phyloP scores from a whole-genome alignment of 2,329 filamentous ascomycete species.

The Fusarium sp. region DNA sequence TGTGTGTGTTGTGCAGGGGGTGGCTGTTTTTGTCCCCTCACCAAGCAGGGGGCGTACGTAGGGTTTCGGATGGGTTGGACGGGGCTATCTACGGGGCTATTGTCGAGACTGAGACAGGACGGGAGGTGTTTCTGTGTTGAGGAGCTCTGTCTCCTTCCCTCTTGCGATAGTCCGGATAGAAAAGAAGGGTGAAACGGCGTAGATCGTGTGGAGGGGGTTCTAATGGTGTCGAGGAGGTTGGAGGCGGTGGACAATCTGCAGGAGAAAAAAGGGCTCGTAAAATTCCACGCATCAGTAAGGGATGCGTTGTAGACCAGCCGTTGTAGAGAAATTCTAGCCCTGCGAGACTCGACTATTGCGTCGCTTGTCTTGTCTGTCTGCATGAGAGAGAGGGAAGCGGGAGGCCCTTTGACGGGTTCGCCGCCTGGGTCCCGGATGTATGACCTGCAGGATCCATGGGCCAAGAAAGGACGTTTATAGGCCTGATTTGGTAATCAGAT shows the following conservation, averaged over 20 bases:
- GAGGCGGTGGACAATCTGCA: conserved; percentile 7
- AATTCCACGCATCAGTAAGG: conserved; percentile 26
- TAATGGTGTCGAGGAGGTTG: conserved; percentile 7
- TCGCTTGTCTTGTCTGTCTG: not conserved
- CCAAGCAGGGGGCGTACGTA: not conserved
- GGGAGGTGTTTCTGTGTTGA: conserved; percentile 7
- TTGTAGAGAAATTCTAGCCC: not conserved
- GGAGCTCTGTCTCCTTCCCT: not conserved
- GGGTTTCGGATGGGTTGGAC: not conserved
- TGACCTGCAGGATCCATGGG: not conserved
- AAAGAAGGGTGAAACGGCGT: conserved; percentile 30
- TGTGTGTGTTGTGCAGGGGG: conserved; percentile 35
- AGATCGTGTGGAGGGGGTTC: conserved; percentile 9
- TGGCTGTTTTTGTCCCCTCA: not conserved
- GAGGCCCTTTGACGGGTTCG: not conserved
- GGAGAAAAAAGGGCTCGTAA: not conserved
- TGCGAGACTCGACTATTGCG: not conserved
- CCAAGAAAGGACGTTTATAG: not conserved
- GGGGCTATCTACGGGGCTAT: conserved; percentile 11
- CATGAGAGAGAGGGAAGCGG: not conserved
- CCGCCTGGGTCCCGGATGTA: not conserved
- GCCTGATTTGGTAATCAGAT: not conserved
- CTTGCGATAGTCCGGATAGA: not conserved
- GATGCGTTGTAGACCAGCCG: not conserved
- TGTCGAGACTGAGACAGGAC: conserved; percentile 30